A percentile compares a stretch with the other conserved stretches of the same genome.
Conservation (phyloP, 805 yeast genomes). For the Saturnispora halmiae region DNA sequence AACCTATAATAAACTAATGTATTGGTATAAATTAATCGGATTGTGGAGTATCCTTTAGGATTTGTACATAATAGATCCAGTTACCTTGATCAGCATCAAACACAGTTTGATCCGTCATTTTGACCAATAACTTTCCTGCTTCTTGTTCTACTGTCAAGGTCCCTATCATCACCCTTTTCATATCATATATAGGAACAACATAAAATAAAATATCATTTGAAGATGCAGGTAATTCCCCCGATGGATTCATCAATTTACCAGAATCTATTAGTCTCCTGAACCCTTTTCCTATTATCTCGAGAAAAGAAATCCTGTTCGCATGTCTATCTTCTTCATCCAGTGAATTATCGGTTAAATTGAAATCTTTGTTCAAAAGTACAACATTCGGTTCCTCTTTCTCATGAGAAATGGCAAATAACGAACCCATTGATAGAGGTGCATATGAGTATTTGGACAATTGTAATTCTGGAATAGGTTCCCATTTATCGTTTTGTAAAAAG, state of each 20-base stretch:
- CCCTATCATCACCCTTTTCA: constrained; percentile 12
- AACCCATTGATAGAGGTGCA: constrained; percentile 10
- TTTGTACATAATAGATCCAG: constrained; percentile 1
- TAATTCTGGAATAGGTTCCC: not conserved
- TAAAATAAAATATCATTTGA: constrained; percentile 9
- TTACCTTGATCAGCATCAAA: constrained; percentile 6
- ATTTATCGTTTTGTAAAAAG: not conserved
- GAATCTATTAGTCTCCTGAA: constrained; percentile 7
- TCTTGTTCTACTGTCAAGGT: constrained; percentile 13
- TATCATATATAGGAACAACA: constrained; percentile 12
- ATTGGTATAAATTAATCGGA: too few relatives aligned
- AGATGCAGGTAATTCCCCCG: not conserved
- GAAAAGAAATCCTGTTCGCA: not conserved
- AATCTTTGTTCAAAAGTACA: constrained; percentile 7
- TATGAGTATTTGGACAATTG: not conserved
- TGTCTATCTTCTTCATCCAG: constrained; percentile 1
- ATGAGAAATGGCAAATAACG: constrained; percentile 3
- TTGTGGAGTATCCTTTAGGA: too few relatives aligned
- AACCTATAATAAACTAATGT: not conserved
- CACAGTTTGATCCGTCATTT: not conserved
- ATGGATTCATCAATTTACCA: constrained; percentile 4
- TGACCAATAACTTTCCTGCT: constrained; percentile 7
- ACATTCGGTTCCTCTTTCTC: not conserved
- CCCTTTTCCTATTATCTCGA: constrained; percentile 9
- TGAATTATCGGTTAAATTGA: not conserved